Evolutionary conservation across 768 basidiomycete species (phyloP), one percentile per base, ranked within the genome.

Genomic region (Lactarius pseudohatsudake): DNA sequence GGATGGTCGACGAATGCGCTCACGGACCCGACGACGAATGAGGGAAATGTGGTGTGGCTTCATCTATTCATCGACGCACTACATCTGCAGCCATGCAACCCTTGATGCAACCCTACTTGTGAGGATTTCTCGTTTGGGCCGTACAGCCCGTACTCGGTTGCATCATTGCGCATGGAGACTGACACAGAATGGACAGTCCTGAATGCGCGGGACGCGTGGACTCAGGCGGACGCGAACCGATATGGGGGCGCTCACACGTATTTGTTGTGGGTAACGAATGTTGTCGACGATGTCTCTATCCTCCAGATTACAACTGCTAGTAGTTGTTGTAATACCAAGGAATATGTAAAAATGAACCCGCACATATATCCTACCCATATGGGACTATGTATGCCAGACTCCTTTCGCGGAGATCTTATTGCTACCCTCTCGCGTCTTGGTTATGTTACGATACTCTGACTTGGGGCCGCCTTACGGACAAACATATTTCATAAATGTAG

Each of bases 11-110:
- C 4, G 57, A 65, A 10, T 8, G 28, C 28, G 28, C 28, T 28
- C 28, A 28, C 28, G 2, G 77, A 84, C 70, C 76, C 82, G 1
- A 72, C 68, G 71, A 76, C 77, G 16, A 69, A 69, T 0, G 78
- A 76, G 61, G 85, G 85, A n/a, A 85, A 85, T 69, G 75, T 81
- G 22, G 79, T 85, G 10, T 85, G 76, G 76, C 75, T 84, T 67
- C 81, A 81, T 67, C 77, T 84, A 22, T 81, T 85, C 73, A 76
- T 85, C 56, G 81, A 82, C 69, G 76, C 81, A 0, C 77, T 85
- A 20, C 71, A 79, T 16, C 70, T 84, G 30, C 81, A 84, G 72
- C 78, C 77, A 3, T 79, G 79, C 73, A 75, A 82, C 72, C 84
- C 85, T 13, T 77, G 77, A 3, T 79, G 79, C 73, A 75, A 82